Conservation (phyloP, 2,329 filamentous ascomycete genomes). For the Xylaria sp. region DNA sequence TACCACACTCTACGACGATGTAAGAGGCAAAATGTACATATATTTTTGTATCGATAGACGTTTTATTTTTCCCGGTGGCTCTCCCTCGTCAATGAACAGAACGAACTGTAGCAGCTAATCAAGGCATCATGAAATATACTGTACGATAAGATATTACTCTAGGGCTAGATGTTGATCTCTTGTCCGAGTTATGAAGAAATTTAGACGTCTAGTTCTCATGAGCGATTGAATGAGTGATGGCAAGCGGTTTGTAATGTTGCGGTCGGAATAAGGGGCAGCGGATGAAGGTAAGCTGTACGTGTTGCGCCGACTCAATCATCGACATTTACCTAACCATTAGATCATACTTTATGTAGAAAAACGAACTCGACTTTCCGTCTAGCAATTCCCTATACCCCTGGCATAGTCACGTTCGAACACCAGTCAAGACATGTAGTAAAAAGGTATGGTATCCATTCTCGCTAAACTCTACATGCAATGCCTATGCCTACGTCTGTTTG, state of each 20-base stretch:
- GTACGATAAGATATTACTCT: constrained; percentile 9
- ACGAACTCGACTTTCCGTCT: background rate
- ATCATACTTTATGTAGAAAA: no score
- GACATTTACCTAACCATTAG: no score
- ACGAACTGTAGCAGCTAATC: background rate
- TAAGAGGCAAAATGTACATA: constrained; percentile 22
- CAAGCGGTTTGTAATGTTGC: background rate
- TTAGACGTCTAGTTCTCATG: background rate
- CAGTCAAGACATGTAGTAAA: background rate
- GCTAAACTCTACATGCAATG: constrained; percentile 38
- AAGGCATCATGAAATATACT: background rate
- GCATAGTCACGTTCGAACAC: background rate
- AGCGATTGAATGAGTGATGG: background rate
- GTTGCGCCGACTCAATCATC: background rate
- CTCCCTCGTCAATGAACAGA: background rate
- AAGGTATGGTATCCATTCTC: constrained; percentile 36
- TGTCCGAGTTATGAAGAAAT: background rate
- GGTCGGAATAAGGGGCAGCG: background rate
- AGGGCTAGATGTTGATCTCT: background rate
- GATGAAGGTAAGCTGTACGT: no score
- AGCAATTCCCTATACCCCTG: background rate
- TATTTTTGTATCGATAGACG: constrained; percentile 21
- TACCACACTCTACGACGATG: background rate
- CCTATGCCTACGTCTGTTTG: constrained; percentile 16
- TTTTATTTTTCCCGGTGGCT: constrained; percentile 1